phyloP scores from a whole-genome alignment of 2,329 filamentous ascomycete genomes.

The Trichophyton simii region DNA sequence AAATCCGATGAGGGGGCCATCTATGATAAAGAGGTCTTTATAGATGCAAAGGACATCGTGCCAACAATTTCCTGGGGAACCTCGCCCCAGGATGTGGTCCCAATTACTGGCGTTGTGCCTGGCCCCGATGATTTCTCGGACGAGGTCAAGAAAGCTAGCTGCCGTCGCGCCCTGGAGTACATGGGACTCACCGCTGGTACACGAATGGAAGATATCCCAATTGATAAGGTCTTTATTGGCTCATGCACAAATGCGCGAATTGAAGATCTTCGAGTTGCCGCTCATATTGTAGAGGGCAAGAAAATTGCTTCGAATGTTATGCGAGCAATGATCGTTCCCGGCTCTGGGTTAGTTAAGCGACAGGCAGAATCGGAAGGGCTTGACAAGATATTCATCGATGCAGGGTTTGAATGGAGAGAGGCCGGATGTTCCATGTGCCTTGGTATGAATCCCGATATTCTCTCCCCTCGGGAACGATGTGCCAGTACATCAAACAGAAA shows the following conservation, averaged over 20 bases:
- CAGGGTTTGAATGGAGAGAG: slow-evolving; percentile 96
- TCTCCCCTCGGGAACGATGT: slow-evolving; percentile 82
- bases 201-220: slow-evolving; percentile 74
- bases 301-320: slow-evolving; percentile 81
- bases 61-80: slow-evolving; percentile 96
- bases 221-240: slow-evolving; percentile 97
- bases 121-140: slow-evolving; percentile 76
- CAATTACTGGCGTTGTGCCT: slow-evolving; percentile 83
- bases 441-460: slow-evolving; percentile 97
- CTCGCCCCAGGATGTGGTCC: slow-evolving; percentile 88
- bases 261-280: slow-evolving; percentile 82
- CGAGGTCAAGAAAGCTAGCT: slow-evolving; percentile 66
- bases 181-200: slow-evolving; percentile 86
- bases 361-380: slow-evolving; percentile 85
- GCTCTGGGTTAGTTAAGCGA: slow-evolving; percentile 85
- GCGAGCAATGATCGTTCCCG: slow-evolving; percentile 90
- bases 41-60: slow-evolving; percentile 83
- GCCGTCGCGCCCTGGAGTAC: slow-evolving; percentile 76
- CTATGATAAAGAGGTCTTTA: slow-evolving; percentile 79
- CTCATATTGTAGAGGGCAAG: slow-evolving; percentile 72
- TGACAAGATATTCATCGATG: slow-evolving; percentile 80
- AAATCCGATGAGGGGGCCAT: slow-evolving; percentile 77
- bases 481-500: slow-evolving; percentile 95
- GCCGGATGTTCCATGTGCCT: slow-evolving; percentile 98
- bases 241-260: slow-evolving; percentile 97